phyloP scores from a whole-genome alignment of 2,329 filamentous ascomycete genomes.

The Simplicillium aogashimaense region DNA sequence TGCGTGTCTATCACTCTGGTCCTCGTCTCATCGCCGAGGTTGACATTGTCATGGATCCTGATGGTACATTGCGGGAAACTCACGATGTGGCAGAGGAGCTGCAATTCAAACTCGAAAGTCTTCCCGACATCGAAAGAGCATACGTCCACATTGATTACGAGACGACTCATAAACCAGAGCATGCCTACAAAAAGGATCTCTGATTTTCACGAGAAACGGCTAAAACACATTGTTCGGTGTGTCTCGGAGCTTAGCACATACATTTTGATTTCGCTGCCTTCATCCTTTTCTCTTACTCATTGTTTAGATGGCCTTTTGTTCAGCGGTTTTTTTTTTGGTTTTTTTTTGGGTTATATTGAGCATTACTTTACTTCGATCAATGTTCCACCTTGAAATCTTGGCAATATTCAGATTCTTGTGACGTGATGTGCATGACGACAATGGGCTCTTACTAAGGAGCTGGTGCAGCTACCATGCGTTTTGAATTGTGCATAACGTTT shows the following conservation, averaged over 20 bases:
- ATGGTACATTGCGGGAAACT: constrained; percentile 62
- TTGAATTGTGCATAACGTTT: too few relatives aligned
- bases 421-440: too few relatives aligned
- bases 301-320: neutral
- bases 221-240: neutral
- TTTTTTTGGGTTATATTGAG: neutral
- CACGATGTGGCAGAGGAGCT: constrained; percentile 92
- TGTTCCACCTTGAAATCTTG: too few relatives aligned
- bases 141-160: constrained; percentile 98
- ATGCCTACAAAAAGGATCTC: constrained; percentile 51
- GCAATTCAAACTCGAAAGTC: constrained; percentile 84
- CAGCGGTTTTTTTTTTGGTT: neutral
- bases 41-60: constrained; percentile 84
- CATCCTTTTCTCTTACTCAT: neutral
- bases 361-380: too few relatives aligned
- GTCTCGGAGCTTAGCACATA: neutral
- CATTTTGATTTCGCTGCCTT: neutral
- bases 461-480: too few relatives aligned
- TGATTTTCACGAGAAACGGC: constrained; percentile 16
- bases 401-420: too few relatives aligned
- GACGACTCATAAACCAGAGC: constrained; percentile 89
- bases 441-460: too few relatives aligned
- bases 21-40: constrained; percentile 88
- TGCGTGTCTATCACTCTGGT: constrained; percentile 85
- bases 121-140: constrained; percentile 85